These are phyloP conservation scores for Ogataea ganodermae DNA, from an alignment of 805 yeast species.

Conservation along the genomic window DNA sequence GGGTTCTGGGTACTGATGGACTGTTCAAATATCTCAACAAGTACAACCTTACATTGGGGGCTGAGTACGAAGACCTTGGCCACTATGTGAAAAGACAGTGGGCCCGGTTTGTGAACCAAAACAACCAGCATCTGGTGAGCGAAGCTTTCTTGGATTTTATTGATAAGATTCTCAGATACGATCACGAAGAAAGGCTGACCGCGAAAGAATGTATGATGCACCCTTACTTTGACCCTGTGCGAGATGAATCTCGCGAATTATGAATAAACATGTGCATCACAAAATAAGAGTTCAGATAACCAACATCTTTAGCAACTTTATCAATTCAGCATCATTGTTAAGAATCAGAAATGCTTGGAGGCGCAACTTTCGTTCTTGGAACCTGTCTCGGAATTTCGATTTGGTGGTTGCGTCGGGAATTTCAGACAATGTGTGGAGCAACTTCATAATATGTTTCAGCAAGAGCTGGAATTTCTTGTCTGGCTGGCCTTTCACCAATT, in stretches of 20 bases:
- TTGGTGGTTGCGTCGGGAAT: slow-evolving; percentile 11
- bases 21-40: slow-evolving; percentile 66
- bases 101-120: slow-evolving; percentile 70
- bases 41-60: slow-evolving; percentile 69
- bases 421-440: slow-evolving; percentile 4
- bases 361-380: slow-evolving; percentile 9
- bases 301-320: slow-evolving; percentile 13
- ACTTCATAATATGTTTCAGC: slow-evolving; percentile 14
- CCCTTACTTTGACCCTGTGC: slow-evolving; percentile 40
- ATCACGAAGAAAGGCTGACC: slow-evolving; percentile 85
- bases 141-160: slow-evolving; percentile 79
- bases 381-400: slow-evolving; percentile 1
- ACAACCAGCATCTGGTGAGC: slow-evolving; percentile 66
- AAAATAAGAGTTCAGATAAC: slow-evolving; percentile 1
- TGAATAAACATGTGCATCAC: neutral
- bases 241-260: slow-evolving; percentile 17
- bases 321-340: slow-evolving; percentile 17
- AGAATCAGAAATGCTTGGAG: slow-evolving; percentile 22
- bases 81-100: slow-evolving; percentile 84
- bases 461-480: slow-evolving; percentile 15
- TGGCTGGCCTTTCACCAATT: slow-evolving; percentile 8
- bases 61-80: slow-evolving; percentile 77
- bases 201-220: slow-evolving; percentile 88
- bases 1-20: slow-evolving; percentile 85
- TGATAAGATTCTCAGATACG: slow-evolving; percentile 77